Evolutionary conservation across 257 asterid genomes (phyloP), one percentile per base, ranked within the genome.

Genomic region (Fraxinus anomala): DNA sequence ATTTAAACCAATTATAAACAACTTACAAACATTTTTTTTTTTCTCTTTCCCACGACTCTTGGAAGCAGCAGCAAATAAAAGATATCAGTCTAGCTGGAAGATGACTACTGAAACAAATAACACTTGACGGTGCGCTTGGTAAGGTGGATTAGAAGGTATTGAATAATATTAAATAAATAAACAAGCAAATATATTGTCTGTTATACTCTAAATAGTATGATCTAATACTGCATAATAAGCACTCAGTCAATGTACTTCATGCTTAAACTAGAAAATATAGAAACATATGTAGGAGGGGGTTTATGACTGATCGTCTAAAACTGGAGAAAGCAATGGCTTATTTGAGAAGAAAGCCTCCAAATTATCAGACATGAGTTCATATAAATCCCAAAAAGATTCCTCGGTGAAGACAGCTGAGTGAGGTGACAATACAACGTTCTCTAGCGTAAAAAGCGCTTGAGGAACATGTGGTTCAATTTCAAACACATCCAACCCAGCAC

Each of bases 341-440:
- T 76, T 76, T 4, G 81, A 81, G 83, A 82, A 86, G 26, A 86
- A 86, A 33, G 86, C 88, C 4, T 86, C 82, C 77, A 84, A 59
- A 82, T 86, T 84, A 11, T 61, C 51, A 4, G 31, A 66, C 0
- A 71, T 6, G 42, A 80, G 87, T 28, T 82, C 81, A 73, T 30
- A 77, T 26, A 56, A 23, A 61, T 80, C 77, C 67, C n/a, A 14
- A n/a, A 44, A 79, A n/a, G 82, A 73, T 42, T 86, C 85, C 49
- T 80, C 76, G 1, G 87, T 82, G 54, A 1, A 30, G 31, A 1
- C 47, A 63, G 89, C 97, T 34, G 0, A 4, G 33, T 94, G 97
- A 16, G 92, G 87, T 2, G 96, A 73, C 80, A 94, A 34, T 6
- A 92, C 97, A 21, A 89, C 92, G 1, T 86, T 92, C 75, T 92